Percentiles rank a stretch among this genome's conserved stretches.
phyloP scores from a whole-genome alignment of 2,329 filamentous ascomycete genomes.

The Cordyceps javanica region DNA sequence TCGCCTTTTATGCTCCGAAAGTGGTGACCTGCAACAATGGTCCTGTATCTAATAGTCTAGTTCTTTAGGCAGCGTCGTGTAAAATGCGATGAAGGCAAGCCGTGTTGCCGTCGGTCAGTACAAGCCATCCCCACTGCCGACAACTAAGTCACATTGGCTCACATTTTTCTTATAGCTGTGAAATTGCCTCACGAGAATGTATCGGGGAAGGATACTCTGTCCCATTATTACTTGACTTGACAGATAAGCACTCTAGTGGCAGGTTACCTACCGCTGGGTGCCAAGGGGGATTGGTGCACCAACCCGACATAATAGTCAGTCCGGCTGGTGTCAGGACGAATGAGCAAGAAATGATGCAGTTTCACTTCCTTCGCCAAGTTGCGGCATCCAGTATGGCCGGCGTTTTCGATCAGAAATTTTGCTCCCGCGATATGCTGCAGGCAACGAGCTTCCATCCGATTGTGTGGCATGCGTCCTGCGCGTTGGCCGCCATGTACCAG shows the following conservation, averaged over 20 bases:
- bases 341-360: not conserved
- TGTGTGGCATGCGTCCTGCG: constrained; percentile 4
- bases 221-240: too few species aligned
- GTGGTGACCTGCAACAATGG: too few species aligned
- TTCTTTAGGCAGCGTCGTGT: not conserved
- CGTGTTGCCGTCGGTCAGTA: not conserved
- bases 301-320: not conserved
- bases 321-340: not conserved
- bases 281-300: not conserved
- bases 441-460: constrained; percentile 2
- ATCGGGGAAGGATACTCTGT: not conserved
- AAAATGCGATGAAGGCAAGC: constrained; percentile 1
- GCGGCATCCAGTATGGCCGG: not conserved
- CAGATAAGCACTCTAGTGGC: not conserved
- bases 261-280: not conserved
- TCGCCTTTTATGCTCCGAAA: too few species aligned
- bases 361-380: not conserved
- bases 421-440: constrained; percentile 6
- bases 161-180: not conserved
- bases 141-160: not conserved
- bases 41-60: not conserved
- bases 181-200: not conserved
- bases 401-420: constrained; percentile 2
- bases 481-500: constrained; percentile 7
- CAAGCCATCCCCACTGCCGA: not conserved